Evolutionary conservation across 305 asterid genomes (phyloP), one percentile per base, ranked within the genome.

Genomic region (Rubia balearica): DNA sequence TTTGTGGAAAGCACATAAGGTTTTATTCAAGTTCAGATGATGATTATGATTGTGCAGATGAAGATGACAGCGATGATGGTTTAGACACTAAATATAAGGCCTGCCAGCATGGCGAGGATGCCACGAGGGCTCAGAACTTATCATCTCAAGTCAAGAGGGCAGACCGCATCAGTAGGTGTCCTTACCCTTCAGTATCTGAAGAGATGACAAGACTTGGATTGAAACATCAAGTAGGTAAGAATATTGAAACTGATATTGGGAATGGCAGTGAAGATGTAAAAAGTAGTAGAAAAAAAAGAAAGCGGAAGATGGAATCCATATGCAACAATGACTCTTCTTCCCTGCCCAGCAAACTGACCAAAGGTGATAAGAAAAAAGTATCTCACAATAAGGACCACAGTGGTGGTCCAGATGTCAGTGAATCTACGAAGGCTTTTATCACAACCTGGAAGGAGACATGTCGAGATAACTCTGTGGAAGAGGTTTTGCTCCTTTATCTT

Each of bases 151-250:
- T 48, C 71, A 83, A 75, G 70, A 62, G 67, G 41, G 69, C 85
- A 21, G 98, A 91, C 56, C 84, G 80, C 80, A 83, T 84, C 51
- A 84, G 88, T 79, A 87, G 87, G 48, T 94, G 99, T 79, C 99
- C 99, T 71, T 89, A 94, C 78, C 99, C 98, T 49, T 94, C 99
- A 17, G 97, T 83, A 69, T 81, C 85, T 85, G 99, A 94, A 85
- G 99, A 94, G 81, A 88, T 68, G 76, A 83, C 74, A 56, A 84
- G 96, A 70, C 83, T 94, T 82, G 93, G 95, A 53, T 80, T 88
- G 81, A 86, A 83, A 84, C 78, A 73, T 70, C 85, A 82, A 49
- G 81, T 63, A 19, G 85, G 77, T 70, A 65, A 72, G 49, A 69
- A 69, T 73, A 59, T 68, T 36, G 73, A 16, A 40, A n/a, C 43